phyloP scores from a whole-genome alignment of 495 filamentous ascomycete genomes.

The Aspergillus asperescens region DNA sequence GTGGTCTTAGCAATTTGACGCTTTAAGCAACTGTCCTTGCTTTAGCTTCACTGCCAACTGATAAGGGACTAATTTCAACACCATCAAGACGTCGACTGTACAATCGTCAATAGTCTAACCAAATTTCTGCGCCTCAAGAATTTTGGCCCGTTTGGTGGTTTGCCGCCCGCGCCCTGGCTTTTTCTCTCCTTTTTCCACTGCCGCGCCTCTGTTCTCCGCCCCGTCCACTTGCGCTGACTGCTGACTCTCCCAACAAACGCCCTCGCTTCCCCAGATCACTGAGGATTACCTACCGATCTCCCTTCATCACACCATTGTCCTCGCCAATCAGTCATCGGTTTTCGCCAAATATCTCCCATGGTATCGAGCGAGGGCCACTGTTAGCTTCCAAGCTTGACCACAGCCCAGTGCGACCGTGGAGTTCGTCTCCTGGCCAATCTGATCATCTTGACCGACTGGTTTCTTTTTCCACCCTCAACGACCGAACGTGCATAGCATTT shows the following conservation, averaged over 20 bases:
- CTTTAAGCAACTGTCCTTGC: background rate
- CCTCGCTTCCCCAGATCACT: slow-evolving; percentile 3
- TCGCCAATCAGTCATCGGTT: background rate
- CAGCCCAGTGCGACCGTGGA: slow-evolving; percentile 8
- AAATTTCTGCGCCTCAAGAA: slow-evolving; percentile 3
- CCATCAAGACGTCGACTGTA: background rate
- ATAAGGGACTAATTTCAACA: no score
- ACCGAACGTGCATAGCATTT: slow-evolving; percentile 4
- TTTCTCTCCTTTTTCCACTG: slow-evolving; percentile 19
- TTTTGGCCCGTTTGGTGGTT: background rate
- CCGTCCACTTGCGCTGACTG: slow-evolving; percentile 8
- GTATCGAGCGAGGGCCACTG: slow-evolving; percentile 11
- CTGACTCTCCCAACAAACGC: slow-evolving; percentile 12
- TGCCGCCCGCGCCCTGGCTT: background rate
- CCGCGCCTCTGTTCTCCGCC: slow-evolving; percentile 16
- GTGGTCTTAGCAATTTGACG: background rate
- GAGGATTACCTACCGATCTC: background rate
- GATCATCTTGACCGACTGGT: background rate
- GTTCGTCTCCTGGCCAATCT: slow-evolving; percentile 9
- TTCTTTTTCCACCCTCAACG: slow-evolving; percentile 1
- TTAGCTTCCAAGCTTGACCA: slow-evolving; percentile 1
- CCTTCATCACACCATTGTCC: background rate
- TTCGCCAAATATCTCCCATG: background rate
- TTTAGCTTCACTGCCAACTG: background rate
- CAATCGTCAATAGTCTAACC: background rate